Percentiles rank a stretch among this genome's conserved stretches.
Conservation (phyloP, 768 basidiomycete species). For the Mycena venus region DNA sequence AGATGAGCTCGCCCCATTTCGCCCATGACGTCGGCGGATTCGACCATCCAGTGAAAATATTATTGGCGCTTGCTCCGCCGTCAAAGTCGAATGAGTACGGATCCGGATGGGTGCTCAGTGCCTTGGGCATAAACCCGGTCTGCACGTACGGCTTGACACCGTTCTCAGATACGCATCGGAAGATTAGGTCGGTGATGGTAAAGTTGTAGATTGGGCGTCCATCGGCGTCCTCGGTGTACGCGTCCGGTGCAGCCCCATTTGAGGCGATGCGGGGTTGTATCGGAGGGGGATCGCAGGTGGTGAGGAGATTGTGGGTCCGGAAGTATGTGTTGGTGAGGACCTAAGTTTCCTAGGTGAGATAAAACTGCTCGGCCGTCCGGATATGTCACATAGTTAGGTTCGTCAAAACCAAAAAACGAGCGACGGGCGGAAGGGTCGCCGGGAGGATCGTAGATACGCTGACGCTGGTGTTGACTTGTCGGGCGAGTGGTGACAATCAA, state of each 20-base stretch:
- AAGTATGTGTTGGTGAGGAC: constrained; percentile 33
- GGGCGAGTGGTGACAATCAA: constrained; percentile 10
- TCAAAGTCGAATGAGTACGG: constrained; percentile 30
- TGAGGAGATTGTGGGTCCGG: constrained; percentile 33
- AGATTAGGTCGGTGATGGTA: constrained; percentile 29
- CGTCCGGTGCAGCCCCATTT: constrained; percentile 33
- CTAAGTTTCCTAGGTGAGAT: constrained; percentile 25
- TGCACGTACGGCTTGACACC: constrained; percentile 33
- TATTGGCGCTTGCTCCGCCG: constrained; percentile 15
- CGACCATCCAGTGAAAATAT: constrained; percentile 32
- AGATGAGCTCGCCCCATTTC: constrained; percentile 32
- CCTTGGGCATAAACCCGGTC: constrained; percentile 32
- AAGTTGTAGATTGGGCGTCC: constrained; percentile 30
- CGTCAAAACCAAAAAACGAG: constrained; percentile 31
- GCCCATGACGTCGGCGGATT: constrained; percentile 28
- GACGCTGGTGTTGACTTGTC: constrained; percentile 30
- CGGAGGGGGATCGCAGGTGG: constrained; percentile 28
- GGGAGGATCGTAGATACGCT: constrained; percentile 24
- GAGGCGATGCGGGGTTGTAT: constrained; percentile 29
- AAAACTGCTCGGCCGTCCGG: constrained; percentile 28
- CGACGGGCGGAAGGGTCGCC: constrained; percentile 29
- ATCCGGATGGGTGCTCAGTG: constrained; percentile 27
- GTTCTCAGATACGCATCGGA: constrained; percentile 32
- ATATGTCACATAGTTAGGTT: constrained; percentile 33
- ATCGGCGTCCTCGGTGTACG: constrained; percentile 31